phyloP scores from a whole-genome alignment of 2,329 filamentous ascomycete genomes.

The Alternaria triticina region DNA sequence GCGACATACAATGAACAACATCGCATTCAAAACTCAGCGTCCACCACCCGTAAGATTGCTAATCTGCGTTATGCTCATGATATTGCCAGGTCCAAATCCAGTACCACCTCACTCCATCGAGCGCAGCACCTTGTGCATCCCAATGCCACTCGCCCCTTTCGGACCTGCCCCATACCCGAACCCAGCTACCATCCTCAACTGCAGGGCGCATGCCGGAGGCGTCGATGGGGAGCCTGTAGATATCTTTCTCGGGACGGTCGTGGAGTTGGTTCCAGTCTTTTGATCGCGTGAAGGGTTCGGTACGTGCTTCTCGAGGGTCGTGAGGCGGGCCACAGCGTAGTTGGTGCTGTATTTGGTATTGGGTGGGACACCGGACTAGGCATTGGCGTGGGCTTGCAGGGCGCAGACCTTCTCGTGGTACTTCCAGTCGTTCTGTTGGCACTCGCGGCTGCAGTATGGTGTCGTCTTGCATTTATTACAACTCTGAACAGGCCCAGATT shows the following conservation, averaged over 20 bases:
- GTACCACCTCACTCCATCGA: constrained; percentile 22
- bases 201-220: constrained; percentile 39
- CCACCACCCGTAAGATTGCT: not conserved
- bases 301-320: constrained; percentile 23
- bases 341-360: constrained; percentile 4
- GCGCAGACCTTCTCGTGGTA: constrained; percentile 42
- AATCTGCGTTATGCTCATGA: constrained; percentile 14
- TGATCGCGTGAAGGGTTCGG: constrained; percentile 30
- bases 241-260: constrained; percentile 30
- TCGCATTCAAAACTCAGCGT: too few relatives aligned
- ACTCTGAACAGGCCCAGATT: constrained; percentile 26
- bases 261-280: constrained; percentile 32
- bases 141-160: constrained; percentile 19
- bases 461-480: constrained; percentile 40
- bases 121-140: constrained; percentile 25
- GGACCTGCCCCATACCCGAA: constrained; percentile 21
- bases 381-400: not conserved
- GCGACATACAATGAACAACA: too few relatives aligned
- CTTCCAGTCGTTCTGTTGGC: constrained; percentile 44
- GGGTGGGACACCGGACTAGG: not conserved
- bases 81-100: not conserved
- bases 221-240: constrained; percentile 41
- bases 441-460: constrained; percentile 43
- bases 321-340: constrained; percentile 6
- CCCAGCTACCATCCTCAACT: constrained; percentile 35